Evolutionary conservation across 139 green algal species (phyloP).

Genomic region (Yamagishiella unicocca): DNA sequence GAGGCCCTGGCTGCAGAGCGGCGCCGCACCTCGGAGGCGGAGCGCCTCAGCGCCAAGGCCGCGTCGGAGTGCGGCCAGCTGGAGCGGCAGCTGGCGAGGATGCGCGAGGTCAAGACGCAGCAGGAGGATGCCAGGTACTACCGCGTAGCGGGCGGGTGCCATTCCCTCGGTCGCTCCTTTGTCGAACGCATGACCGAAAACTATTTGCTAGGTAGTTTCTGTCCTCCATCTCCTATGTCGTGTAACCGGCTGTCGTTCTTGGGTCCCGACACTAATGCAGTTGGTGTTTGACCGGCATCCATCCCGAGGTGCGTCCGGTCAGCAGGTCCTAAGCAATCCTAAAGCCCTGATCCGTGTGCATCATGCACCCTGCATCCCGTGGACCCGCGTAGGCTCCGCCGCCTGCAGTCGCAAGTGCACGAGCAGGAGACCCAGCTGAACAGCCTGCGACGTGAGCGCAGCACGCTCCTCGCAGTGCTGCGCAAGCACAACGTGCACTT

Average conservation of each 20-base stretch:
- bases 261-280: too few relatives aligned
- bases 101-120: background rate
- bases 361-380: too few relatives aligned
- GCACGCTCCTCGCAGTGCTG: constrained; percentile 4
- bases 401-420: constrained; percentile 24
- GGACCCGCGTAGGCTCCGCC: background rate
- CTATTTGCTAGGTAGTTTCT: background rate
- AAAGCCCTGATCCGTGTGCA: too few relatives aligned
- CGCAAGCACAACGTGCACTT: background rate
- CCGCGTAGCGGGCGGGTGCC: constrained; percentile 8
- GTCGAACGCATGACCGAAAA: background rate
- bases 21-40: constrained; percentile 7
- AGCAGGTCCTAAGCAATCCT: too few relatives aligned
- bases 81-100: constrained; percentile 20
- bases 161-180: background rate
- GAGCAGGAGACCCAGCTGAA: constrained; percentile 25
- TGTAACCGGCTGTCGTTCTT: too few relatives aligned
- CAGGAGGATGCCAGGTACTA: constrained; percentile 30
- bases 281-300: too few relatives aligned
- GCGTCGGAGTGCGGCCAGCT: background rate
- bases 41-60: constrained; percentile 1
- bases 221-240: background rate
- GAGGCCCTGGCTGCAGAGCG: constrained; percentile 35
- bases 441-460: background rate
- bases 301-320: too few relatives aligned